phyloP scores from a whole-genome alignment of 2,329 filamentous ascomycete species.

The Colletotrichum eremochloae region DNA sequence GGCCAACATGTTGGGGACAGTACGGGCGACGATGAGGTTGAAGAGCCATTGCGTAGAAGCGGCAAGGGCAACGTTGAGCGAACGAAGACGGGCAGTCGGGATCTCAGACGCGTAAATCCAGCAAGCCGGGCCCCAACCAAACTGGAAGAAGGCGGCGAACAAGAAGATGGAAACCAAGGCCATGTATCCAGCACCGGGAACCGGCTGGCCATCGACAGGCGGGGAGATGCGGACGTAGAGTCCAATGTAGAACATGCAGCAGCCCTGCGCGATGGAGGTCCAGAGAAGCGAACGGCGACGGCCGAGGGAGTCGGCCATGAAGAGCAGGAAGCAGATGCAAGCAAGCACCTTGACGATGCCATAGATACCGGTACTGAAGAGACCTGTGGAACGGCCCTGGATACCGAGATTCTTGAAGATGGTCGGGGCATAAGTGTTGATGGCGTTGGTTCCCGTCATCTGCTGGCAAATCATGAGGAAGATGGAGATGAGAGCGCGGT shows the following conservation, averaged over 20 bases:
- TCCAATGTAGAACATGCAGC: slow-evolving; percentile 76
- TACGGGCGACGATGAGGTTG: slow-evolving; percentile 76
- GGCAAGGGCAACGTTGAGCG: slow-evolving; percentile 73
- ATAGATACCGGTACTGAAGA: slow-evolving; percentile 74
- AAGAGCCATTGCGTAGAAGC: slow-evolving; percentile 78
- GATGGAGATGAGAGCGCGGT: slow-evolving; percentile 70
- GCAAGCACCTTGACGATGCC: slow-evolving; percentile 72
- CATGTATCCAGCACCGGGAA: slow-evolving; percentile 73
- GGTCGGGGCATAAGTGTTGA: slow-evolving; percentile 56
- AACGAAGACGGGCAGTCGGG: slow-evolving; percentile 71
- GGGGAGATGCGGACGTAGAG: slow-evolving; percentile 72
- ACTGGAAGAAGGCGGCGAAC: slow-evolving; percentile 68
- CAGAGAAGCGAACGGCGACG: slow-evolving; percentile 68
- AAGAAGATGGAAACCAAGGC: slow-evolving; percentile 76
- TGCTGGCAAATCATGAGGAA: slow-evolving; percentile 72
- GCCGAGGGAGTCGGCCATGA: slow-evolving; percentile 72
- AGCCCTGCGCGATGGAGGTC: slow-evolving; percentile 71
- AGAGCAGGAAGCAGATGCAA: slow-evolving; percentile 70
- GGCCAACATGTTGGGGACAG: slow-evolving; percentile 74
- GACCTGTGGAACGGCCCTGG: slow-evolving; percentile 62
- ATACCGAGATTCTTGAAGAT: slow-evolving; percentile 53
- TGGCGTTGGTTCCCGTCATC: slow-evolving; percentile 65
- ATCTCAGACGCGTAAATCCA: slow-evolving; percentile 70
- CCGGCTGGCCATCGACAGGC: slow-evolving; percentile 60
- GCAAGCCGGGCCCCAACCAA: slow-evolving; percentile 63